Conservation (phyloP, 257 asterid genomes). For the Verbascum thapsus region DNA sequence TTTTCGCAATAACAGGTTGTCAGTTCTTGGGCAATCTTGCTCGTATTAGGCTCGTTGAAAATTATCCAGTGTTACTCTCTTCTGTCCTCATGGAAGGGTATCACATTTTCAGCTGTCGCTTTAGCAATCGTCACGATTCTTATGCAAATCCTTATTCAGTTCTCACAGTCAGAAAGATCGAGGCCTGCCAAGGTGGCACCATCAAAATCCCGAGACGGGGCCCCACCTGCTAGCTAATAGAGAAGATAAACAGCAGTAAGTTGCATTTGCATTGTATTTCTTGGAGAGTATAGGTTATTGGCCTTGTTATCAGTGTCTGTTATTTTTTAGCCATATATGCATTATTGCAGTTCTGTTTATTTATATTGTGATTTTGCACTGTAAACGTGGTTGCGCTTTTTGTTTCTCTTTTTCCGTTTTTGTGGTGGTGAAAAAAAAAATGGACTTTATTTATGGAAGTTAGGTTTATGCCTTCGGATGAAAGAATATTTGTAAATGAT, state of each 20-base stretch:
- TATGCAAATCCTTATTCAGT: conserved; percentile 91
- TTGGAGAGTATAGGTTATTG: conserved; percentile 3
- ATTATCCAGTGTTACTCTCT: conserved; percentile 59
- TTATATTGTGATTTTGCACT: no score
- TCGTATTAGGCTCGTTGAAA: conserved; percentile 55
- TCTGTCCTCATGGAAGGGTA: conserved; percentile 86
- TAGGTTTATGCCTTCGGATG: no score
- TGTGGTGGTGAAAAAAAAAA: no score
- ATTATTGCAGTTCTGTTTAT: neutral
- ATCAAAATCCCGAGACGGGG: conserved; percentile 37
- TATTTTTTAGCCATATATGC: conserved; percentile 4
- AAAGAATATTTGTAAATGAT: no score
- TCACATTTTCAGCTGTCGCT: conserved; percentile 50
- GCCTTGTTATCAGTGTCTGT: neutral
- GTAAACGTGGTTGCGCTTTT: neutral
- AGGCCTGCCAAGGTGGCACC: conserved; percentile 70
- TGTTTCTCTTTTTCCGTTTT: neutral
- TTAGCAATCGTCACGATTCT: conserved; percentile 62
- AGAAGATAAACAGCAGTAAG: conserved; percentile 40
- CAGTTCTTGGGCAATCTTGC: conserved; percentile 66
- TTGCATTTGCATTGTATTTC: neutral
- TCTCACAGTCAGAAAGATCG: conserved; percentile 82
- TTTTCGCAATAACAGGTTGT: conserved; percentile 61
- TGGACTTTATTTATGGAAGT: no score
- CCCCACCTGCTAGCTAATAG: conserved; percentile 27